Evolutionary conservation across 257 asterid species (phyloP).

Genomic region (Thymus quinquecostatus): DNA sequence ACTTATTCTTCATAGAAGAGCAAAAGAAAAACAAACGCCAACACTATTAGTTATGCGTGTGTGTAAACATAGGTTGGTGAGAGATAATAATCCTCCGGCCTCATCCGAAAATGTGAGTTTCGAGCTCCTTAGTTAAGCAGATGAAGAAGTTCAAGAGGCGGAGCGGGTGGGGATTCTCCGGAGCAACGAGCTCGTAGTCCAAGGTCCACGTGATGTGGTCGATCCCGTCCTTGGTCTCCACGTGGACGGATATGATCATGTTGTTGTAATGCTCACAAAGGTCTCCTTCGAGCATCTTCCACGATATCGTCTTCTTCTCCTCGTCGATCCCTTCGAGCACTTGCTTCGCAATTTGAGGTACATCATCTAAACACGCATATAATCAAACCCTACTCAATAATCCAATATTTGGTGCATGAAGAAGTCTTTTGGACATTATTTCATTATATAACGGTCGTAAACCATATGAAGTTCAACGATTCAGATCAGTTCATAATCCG

Average conservation of each 20-base stretch:
- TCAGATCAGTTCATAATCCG: too few species aligned
- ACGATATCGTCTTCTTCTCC: slow-evolving; percentile 32
- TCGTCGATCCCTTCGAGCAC: slow-evolving; percentile 35
- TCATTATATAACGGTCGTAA: too few species aligned
- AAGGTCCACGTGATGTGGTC: slow-evolving; percentile 44
- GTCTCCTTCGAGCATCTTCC: slow-evolving; percentile 39
- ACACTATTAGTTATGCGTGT: neutral
- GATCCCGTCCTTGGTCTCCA: slow-evolving; percentile 33
- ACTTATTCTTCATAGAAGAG: neutral
- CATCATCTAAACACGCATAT: slow-evolving; percentile 28
- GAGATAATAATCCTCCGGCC: neutral
- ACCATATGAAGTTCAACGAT: too few species aligned
- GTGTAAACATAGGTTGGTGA: neutral
- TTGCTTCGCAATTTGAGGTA: slow-evolving; percentile 28
- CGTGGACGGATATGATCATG: slow-evolving; percentile 29
- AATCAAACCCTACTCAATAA: too few species aligned
- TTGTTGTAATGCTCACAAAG: slow-evolving; percentile 37
- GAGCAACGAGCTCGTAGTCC: slow-evolving; percentile 36
- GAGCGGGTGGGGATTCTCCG: slow-evolving; percentile 32
- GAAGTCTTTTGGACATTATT: too few species aligned
- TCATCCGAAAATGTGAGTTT: slow-evolving; percentile 32
- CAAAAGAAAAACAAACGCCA: neutral
- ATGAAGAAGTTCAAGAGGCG: slow-evolving; percentile 33
- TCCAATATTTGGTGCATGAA: too few species aligned
- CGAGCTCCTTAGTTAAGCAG: slow-evolving; percentile 36